Percentiles rank a stretch among this genome's conserved stretches.
phyloP scores from a whole-genome alignment of 2,329 filamentous ascomycete genomes.

The Sporothrix inflata region DNA sequence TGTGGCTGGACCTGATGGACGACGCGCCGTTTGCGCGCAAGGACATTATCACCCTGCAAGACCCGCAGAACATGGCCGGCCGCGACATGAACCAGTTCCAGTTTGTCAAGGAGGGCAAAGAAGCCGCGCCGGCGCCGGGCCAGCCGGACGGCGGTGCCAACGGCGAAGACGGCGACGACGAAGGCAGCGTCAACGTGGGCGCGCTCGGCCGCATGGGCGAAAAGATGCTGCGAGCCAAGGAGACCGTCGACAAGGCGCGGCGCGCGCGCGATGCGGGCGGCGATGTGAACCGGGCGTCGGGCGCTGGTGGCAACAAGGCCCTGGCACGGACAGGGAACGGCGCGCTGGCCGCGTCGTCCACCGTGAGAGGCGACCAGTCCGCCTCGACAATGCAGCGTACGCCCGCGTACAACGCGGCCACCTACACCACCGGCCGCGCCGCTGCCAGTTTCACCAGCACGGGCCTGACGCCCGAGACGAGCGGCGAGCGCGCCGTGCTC shows the following conservation, averaged over 20 bases:
- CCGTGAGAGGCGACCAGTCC: conserved; percentile 47
- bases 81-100: conserved; percentile 87
- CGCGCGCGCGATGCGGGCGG: conserved; percentile 68
- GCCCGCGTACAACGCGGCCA: conserved; percentile 79
- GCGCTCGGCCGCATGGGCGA: conserved; percentile 76
- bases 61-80: conserved; percentile 85
- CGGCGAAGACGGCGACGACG: conserved; percentile 64
- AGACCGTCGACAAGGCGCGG: conserved; percentile 88
- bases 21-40: conserved; percentile 84
- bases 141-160: conserved; percentile 71
- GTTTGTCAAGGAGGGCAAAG: conserved; percentile 75
- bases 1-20: conserved; percentile 88
- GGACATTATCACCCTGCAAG: conserved; percentile 95
- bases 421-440: conserved; percentile 86
- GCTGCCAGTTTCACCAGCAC: conserved; percentile 96
- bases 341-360: conserved; percentile 39
- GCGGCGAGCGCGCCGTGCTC: conserved; percentile 80
- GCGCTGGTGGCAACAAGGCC: not conserved
- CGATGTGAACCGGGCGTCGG: conserved; percentile 57
- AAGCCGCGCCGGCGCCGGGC: conserved; percentile 63
- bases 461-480: conserved; percentile 88
- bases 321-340: conserved; percentile 47
- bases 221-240: conserved; percentile 89
- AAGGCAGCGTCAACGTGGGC: conserved; percentile 73
- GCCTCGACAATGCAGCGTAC: conserved; percentile 35